Evolutionary conservation across 2,329 filamentous ascomycete species (phyloP).

Genomic region (Beauveria australis): DNA sequence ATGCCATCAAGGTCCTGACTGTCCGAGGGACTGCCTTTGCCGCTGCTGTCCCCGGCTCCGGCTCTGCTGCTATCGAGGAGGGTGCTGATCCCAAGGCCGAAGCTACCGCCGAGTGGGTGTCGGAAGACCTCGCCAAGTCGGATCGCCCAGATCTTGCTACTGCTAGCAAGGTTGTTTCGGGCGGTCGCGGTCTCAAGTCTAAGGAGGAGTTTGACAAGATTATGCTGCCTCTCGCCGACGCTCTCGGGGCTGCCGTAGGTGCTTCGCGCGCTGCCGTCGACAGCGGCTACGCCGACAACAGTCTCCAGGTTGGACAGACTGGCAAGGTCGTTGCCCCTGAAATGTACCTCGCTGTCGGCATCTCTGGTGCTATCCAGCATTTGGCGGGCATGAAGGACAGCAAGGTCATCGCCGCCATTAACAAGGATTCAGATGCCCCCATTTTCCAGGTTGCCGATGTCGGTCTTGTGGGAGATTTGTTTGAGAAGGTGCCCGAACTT

Average conservation of each 20-base stretch:
- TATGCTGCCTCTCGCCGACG: constrained; percentile 86
- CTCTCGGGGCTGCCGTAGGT: constrained; percentile 89
- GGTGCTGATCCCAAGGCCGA: constrained; percentile 76
- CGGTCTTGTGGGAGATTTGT: constrained; percentile 88
- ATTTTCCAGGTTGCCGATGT: constrained; percentile 99
- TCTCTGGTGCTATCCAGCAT: constrained; percentile 96
- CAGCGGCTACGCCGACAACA: constrained; percentile 97
- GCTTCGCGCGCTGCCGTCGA: constrained; percentile 93
- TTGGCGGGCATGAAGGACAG: constrained; percentile 99
- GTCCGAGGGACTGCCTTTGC: constrained; percentile 90
- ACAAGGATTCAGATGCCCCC: constrained; percentile 93
- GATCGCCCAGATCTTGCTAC: constrained; percentile 89
- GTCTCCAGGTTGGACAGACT: constrained; percentile 94
- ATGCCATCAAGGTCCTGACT: constrained; percentile 80
- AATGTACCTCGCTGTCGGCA: constrained; percentile 89
- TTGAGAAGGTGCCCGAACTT: constrained; percentile 90
- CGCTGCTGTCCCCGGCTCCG: constrained; percentile 60
- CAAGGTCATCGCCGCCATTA: constrained; percentile 98
- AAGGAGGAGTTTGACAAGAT: constrained; percentile 95
- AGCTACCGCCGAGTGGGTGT: constrained; percentile 76
- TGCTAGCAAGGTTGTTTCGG: constrained; percentile 84
- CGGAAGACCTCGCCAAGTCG: constrained; percentile 85
- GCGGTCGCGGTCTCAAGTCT: constrained; percentile 89
- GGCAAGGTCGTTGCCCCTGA: constrained; percentile 97
- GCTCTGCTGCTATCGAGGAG: constrained; percentile 68